Percentiles rank a stretch among this genome's conserved stretches.
Evolutionary conservation across 1,284 basidiomycete genomes (phyloP).

Genomic region (Hypsizygus ulmarius): DNA sequence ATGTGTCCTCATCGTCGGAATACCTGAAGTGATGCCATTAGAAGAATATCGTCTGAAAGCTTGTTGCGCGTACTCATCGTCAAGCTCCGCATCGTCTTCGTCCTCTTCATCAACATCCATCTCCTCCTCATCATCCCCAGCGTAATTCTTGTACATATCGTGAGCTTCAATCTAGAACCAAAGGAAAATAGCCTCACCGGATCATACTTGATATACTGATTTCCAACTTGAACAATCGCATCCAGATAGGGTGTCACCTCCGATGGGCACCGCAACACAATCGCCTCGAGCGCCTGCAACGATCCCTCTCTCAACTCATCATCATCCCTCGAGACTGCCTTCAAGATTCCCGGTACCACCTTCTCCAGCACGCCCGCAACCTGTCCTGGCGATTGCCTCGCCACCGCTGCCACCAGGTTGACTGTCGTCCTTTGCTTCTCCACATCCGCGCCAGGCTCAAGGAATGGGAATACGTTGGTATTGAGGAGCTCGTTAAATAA

Average conservation of each 20-base stretch:
- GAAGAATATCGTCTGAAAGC: slow-evolving; percentile 6
- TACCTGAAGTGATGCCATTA: slow-evolving; percentile 52
- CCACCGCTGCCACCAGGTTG: slow-evolving; percentile 77
- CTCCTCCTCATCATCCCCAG: slow-evolving; percentile 80
- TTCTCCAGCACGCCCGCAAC: slow-evolving; percentile 57
- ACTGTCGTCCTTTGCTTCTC: slow-evolving; percentile 78
- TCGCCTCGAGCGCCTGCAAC: slow-evolving; percentile 82
- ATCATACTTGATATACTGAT: slow-evolving; percentile 87
- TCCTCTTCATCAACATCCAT: slow-evolving; percentile 73
- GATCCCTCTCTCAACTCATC: slow-evolving; percentile 79
- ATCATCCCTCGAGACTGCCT: slow-evolving; percentile 67
- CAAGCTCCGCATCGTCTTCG: slow-evolving; percentile 76
- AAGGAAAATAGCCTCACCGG: slow-evolving; percentile 59
- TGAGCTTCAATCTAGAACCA: background rate
- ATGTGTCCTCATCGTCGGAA: slow-evolving; percentile 98
- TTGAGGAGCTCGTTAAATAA: slow-evolving; percentile 57
- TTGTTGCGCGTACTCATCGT: slow-evolving; percentile 47
- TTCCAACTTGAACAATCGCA: slow-evolving; percentile 67
- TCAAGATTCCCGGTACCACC: slow-evolving; percentile 68
- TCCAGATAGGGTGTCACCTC: slow-evolving; percentile 77
- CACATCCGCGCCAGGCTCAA: slow-evolving; percentile 47
- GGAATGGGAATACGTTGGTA: slow-evolving; percentile 59
- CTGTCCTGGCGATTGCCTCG: slow-evolving; percentile 66
- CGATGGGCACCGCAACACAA: slow-evolving; percentile 80
- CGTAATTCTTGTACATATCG: slow-evolving; percentile 71